Base-by-base conservation (phyloP, 2,329 filamentous ascomycete genomes). In the Exserohilum rostratum region DNA sequence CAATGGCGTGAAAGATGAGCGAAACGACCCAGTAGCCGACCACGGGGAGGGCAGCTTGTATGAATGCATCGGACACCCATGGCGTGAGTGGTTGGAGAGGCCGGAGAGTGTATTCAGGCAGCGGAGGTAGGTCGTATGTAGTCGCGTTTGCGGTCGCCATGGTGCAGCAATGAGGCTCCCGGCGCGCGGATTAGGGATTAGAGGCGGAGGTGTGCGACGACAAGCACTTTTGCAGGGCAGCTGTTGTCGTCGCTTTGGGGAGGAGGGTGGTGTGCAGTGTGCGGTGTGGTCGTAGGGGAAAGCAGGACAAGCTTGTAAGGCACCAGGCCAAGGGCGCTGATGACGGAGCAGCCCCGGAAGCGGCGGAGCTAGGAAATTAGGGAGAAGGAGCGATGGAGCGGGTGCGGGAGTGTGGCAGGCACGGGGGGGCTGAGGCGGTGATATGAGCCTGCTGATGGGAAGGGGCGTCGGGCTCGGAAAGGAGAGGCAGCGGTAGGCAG, bases 21-120 rank as follows among this genome's bases (percentile, higher is more conserved):
- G 93, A 98, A 29, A 96, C 78, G 18, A 80, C 77, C 95, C 95
- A 99, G 83, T 99, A 99, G 53, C 89, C 90, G 66, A 91, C 73
- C 57, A 97, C 84, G 27, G 93, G 93, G 12, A 90, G 79, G 42
- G 93, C 75, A 55, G 96, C 81, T 40, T 90, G 86, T 25, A 96
- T 80, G 76, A 90, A 87, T 69, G 89, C 88, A 78, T 99, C 95
- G 55, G 92, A 86, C 15, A 96, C 83, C 76, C 88, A 89, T 37
- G 90, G 80, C 55, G 97, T 75, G 50, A 97, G 81, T 52, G 91
- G 86, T 58, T 87, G 83, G 40, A 89, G 85, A 7, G 87, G 86
- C 61, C 81, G 81, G 52, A 95, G 80, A 20, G 85, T 86, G 80
- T 96, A 97, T n/a, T 83, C 77, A 44, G 95, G 93, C 39, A 98